Base-by-base conservation (phyloP, 139 green algal genomes). In the Chlamydomonas schloesseri region DNA sequence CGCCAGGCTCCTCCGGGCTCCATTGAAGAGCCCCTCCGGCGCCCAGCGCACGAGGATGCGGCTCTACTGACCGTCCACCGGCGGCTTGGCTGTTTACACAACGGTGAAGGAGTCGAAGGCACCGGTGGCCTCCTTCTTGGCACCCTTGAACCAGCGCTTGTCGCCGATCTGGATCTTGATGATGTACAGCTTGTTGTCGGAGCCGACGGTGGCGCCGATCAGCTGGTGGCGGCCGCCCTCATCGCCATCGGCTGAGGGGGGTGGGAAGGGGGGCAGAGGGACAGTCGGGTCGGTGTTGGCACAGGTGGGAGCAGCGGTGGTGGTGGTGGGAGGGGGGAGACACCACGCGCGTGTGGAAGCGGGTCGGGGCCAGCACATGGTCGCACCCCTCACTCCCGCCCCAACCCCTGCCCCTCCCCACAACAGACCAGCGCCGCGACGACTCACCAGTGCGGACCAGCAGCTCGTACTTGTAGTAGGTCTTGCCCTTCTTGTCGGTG, bases 171-270 rank as follows among this genome's bases (percentile, higher is more conserved):
- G 96, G 1, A 96, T 79, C 93, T 98, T 98, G 33, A 93, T 65
- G 62, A 99, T 93, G 91, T 96, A 99, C 69, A 99, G 92, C 78
- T 97, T 97, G 89, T 96, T 96, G 72, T 95, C 94, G 73, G 81
- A 79, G 79, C 79, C 79, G 14, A 99, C 97, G 33, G 95, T 93
- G 73, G 97, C 98, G 72, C 91, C 92, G 82, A 99, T 94, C 76
- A 99, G 92, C 83, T 98, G 94, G 95, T 99, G 98, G 89, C 96
- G 95, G 86, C 98, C 98, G 70, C 98, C 98, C 95, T 99, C 98
- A 88, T 99, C 90, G 65, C 98, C 98, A 84, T 99, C 98, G 73
- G 97, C 96, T 87, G 92, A 26, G 23, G 57, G 69, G 4, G 20
- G 46, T 23, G 15, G 21, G 8, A 53, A 34, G 14, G 69, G 15